Percentiles rank a stretch among this genome's conserved stretches.
These are phyloP conservation scores for Leccinum barrowsii DNA, from an alignment of 768 basidiomycete species.

Conservation along the genomic window DNA sequence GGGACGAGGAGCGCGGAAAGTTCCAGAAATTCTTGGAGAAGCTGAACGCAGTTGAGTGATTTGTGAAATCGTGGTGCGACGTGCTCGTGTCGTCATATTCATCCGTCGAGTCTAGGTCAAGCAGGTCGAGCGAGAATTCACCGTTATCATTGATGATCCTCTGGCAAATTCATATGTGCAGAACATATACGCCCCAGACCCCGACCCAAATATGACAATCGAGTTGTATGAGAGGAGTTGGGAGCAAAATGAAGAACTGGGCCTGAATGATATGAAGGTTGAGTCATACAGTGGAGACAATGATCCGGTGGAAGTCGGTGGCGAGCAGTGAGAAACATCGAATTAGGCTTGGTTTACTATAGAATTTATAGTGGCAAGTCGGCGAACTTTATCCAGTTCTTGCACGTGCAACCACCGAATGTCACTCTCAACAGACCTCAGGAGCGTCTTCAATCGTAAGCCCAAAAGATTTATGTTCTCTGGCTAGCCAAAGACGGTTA, in stretches of 20 bases:
- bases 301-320: too few relatives aligned
- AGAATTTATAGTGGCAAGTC: too few relatives aligned
- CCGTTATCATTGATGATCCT: constrained; percentile 92
- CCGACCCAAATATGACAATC: constrained; percentile 88
- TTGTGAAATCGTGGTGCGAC: not conserved
- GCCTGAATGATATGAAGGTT: constrained; percentile 86
- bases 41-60: constrained; percentile 61
- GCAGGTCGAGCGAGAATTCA: constrained; percentile 75
- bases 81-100: not conserved
- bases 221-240: constrained; percentile 80
- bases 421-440: not conserved
- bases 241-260: constrained; percentile 93
- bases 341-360: too few relatives aligned
- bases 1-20: constrained; percentile 44
- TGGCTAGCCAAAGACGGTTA: not conserved
- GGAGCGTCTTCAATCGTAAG: too few relatives aligned
- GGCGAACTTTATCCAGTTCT: too few relatives aligned
- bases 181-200: constrained; percentile 95
- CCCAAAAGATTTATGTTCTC: too few relatives aligned
- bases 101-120: constrained; percentile 53
- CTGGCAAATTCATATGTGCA: constrained; percentile 94
- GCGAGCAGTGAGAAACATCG: too few relatives aligned
- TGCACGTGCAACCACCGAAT: not conserved
- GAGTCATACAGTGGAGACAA: constrained; percentile 38
- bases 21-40: constrained; percentile 76